Evolutionary conservation across 1,284 basidiomycete species (phyloP).

Genomic region (Laetiporus sulphureus): DNA sequence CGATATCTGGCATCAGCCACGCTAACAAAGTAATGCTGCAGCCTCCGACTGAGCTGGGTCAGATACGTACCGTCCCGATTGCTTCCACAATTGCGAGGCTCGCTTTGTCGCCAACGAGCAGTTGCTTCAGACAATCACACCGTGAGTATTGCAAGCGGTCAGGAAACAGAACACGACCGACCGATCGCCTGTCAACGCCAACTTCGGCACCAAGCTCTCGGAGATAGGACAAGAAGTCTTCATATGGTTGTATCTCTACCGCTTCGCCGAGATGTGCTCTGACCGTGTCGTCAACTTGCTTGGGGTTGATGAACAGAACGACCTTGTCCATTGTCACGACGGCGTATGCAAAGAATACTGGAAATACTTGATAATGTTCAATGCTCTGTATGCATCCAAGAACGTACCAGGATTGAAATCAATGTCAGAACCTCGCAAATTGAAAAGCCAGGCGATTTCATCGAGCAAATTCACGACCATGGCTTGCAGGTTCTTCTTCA

Average conservation of each 20-base stretch:
- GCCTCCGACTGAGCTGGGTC: background rate
- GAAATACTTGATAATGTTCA: background rate
- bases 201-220: constrained; percentile 43
- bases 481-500: constrained; percentile 59
- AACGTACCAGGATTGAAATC: constrained; percentile 76
- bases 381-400: background rate
- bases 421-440: constrained; percentile 90
- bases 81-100: constrained; percentile 77
- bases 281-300: constrained; percentile 56
- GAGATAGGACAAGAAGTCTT: constrained; percentile 58
- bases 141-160: too few relatives aligned
- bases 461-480: constrained; percentile 80
- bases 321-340: constrained; percentile 66
- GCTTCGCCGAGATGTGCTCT: constrained; percentile 51
- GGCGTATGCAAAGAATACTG: constrained; percentile 93
- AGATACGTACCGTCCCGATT: constrained; percentile 50
- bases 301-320: constrained; percentile 69
- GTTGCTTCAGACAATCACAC: constrained; percentile 41
- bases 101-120: constrained; percentile 66
- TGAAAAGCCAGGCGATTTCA: constrained; percentile 93
- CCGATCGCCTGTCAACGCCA: constrained; percentile 37
- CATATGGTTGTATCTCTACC: constrained; percentile 71
- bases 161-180: too few relatives aligned
- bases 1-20: constrained; percentile 14
- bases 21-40: background rate